These are phyloP conservation scores for Hyphopichia pseudoburtonii DNA, from an alignment of 1,139 yeast genomes.

Conservation along the genomic window DNA sequence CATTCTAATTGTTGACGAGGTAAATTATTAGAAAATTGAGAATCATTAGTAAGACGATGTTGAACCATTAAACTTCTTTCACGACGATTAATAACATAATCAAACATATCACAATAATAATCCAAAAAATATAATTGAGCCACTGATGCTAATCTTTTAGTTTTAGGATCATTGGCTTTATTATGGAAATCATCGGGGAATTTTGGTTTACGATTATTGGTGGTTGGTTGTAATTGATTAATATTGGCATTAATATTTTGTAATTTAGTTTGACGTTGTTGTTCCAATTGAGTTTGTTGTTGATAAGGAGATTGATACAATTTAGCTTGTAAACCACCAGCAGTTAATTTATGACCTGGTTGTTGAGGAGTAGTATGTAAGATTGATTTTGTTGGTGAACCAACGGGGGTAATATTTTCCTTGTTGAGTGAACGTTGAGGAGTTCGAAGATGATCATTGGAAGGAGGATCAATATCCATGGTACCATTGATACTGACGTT, in stretches of 20 bases:
- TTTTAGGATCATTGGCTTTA: conserved; percentile 70
- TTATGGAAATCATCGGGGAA: conserved; percentile 49
- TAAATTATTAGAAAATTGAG: conserved; percentile 33
- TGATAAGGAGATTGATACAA: conserved; percentile 6
- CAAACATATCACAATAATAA: conserved; percentile 94
- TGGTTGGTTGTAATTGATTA: conserved; percentile 30
- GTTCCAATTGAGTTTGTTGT: conserved; percentile 7
- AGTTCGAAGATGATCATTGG: conserved; percentile 8
- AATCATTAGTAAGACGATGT: conserved; percentile 49
- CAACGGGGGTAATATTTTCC: conserved; percentile 46
- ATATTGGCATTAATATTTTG: conserved; percentile 32
- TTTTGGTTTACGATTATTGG: conserved; percentile 14
- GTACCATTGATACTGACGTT: conserved; percentile 39
- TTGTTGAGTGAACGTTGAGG: conserved; percentile 29
- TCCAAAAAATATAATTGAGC: conserved; percentile 84
- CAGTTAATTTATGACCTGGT: conserved; percentile 1
- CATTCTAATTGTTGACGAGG: conserved; percentile 67
- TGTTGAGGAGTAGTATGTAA: conserved; percentile 34
- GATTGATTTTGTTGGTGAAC: conserved; percentile 45
- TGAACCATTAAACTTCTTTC: conserved; percentile 73
- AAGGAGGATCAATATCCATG: conserved; percentile 44
- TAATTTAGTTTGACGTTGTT: conserved; percentile 3
- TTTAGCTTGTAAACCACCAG: not conserved
- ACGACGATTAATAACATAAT: conserved; percentile 83
- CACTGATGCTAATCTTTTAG: conserved; percentile 84